These are phyloP conservation scores for Yamadazyma jaroonii DNA, from an alignment of 1,139 yeast species.

Conservation along the genomic window DNA sequence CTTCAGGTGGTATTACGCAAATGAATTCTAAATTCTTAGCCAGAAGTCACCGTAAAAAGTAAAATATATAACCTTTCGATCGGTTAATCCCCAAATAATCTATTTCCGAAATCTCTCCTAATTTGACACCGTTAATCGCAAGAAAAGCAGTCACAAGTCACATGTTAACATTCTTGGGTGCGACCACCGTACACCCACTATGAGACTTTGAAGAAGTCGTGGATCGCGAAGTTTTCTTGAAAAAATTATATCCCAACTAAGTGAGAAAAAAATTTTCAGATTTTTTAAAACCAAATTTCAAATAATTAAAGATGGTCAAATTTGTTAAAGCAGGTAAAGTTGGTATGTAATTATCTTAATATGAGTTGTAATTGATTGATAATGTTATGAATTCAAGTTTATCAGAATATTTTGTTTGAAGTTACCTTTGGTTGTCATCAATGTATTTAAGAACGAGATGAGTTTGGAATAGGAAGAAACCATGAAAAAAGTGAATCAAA, in stretches of 20 bases:
- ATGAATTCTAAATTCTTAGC: conserved; percentile 45
- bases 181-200: conserved; percentile 1
- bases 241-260: conserved; percentile 8
- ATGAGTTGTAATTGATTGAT: background rate
- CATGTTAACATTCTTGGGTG: background rate
- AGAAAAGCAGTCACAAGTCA: conserved; percentile 2
- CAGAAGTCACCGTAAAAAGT: conserved; percentile 40
- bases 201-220: too few species aligned
- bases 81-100: too few species aligned
- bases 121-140: background rate
- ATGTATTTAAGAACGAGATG: too few species aligned
- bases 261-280: conserved; percentile 11
- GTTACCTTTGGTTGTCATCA: too few species aligned
- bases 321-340: conserved; percentile 99
- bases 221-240: conserved; percentile 7
- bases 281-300: conserved; percentile 9
- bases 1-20: conserved; percentile 24
- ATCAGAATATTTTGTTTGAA: background rate
- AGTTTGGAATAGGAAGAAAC: background rate
- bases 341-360: conserved; percentile 59
- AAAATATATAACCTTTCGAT: conserved; percentile 4
- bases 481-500: background rate
- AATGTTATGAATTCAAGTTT: too few species aligned
- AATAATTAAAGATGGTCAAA: conserved; percentile 70
- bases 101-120: too few species aligned